phyloP scores from a whole-genome alignment of 306 rosid species.

The Purshia tridentata region DNA sequence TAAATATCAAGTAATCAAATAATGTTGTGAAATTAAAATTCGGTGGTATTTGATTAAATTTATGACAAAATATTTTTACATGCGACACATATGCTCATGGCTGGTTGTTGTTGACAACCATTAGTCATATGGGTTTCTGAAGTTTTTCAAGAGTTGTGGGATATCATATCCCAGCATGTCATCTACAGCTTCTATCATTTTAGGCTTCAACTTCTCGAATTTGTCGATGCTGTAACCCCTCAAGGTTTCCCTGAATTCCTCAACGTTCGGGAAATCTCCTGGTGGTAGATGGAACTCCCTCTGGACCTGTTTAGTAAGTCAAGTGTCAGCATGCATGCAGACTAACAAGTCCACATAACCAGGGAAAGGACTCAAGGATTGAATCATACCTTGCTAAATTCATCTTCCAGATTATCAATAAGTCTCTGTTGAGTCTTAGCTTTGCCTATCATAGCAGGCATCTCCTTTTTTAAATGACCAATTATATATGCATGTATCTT shows the following conservation, averaged over 20 bases:
- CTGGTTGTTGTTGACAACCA: background rate
- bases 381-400: slow-evolving; percentile 69
- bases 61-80: no score
- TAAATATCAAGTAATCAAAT: no score
- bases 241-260: slow-evolving; percentile 63
- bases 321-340: background rate
- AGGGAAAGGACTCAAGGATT: background rate
- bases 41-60: no score
- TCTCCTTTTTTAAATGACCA: slow-evolving; percentile 78
- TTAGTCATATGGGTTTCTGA: slow-evolving; percentile 79
- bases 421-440: slow-evolving; percentile 81
- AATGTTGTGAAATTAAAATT: no score
- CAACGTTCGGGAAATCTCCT: slow-evolving; percentile 86
- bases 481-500: slow-evolving; percentile 90
- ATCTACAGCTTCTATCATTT: slow-evolving; percentile 73
- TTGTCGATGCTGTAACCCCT: slow-evolving; percentile 69
- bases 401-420: slow-evolving; percentile 63
- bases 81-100: no score
- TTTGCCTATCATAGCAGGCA: slow-evolving; percentile 93
- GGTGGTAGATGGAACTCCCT: slow-evolving; percentile 79
- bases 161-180: slow-evolving; percentile 92
- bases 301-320: slow-evolving; percentile 60
- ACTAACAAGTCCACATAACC: background rate
- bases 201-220: slow-evolving; percentile 82
- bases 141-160: slow-evolving; percentile 75